Base-by-base conservation (phyloP, 306 rosid species). In the Comarum palustre region DNA sequence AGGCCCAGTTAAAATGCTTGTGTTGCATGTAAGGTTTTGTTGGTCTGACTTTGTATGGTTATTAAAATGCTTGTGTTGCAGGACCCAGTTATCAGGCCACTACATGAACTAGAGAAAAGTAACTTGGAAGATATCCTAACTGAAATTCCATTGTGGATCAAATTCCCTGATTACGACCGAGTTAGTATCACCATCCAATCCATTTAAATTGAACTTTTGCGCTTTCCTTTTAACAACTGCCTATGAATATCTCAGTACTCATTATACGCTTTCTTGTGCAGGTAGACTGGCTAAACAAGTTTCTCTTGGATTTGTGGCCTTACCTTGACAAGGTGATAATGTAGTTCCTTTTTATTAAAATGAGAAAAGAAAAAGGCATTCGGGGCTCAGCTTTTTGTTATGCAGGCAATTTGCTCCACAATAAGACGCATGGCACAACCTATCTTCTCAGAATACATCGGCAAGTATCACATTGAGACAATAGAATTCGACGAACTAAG, bases 131-230 rank as follows among this genome's bases (percentile, higher is more conserved):
- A 90, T n/a, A 78, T 94, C 73, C 57, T 83, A 52, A 87, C 86
- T 54, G 96, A 94, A 80, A 94, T 94, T 75, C 98, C 98, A 52
- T 52, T 86, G 20, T 94, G 98, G 97, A 87, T 94, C 60, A 91
- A 94, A 84, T 85, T 77, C 50, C 94, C 94, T 5, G 95, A 91
- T 77, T 86, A 85, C 51, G 96, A 91, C 81, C 86, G 98, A 68
- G 98, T 94, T 71, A 82, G 97, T 86, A 66, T 29, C 22, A 20
- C 43, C 70, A 63, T 72, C 41, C 38, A 25, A 45, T 76, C 69
- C 55, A 17, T 39, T 39, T 52, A n/a, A 46, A 58, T 38, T 24
- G 20, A 62, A 50, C 6, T 17, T 47, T 39, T 59, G 20, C 51
- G 41, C 42, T 59, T 3, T 25, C 50, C 65, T 41, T 69, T 38